Evolutionary conservation across 495 filamentous ascomycete species (phyloP).

Genomic region (Margaritispora aquatica): DNA sequence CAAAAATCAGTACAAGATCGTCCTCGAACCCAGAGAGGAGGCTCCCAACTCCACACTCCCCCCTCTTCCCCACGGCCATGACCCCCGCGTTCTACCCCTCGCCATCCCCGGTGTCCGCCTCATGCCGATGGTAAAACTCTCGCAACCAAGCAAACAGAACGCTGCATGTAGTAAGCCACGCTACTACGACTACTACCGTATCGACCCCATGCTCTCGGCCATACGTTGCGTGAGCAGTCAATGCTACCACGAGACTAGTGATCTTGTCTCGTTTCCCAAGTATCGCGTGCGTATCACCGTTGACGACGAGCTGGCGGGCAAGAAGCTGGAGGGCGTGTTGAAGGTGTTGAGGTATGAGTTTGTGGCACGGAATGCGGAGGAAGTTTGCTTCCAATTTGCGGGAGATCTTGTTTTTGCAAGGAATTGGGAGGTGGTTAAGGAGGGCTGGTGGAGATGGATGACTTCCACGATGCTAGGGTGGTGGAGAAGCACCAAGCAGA

Average conservation of each 20-base stretch:
- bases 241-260: not conserved
- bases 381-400: not conserved
- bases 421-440: not conserved
- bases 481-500: not conserved
- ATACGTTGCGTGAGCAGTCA: not conserved
- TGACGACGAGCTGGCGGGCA: not conserved
- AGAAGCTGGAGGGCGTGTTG: not conserved
- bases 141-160: too few species aligned
- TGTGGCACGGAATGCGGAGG: not conserved
- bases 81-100: too few species aligned
- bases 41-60: too few species aligned
- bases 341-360: not conserved
- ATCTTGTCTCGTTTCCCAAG: not conserved
- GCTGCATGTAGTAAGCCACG: too few species aligned
- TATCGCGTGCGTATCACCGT: not conserved
- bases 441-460: not conserved
- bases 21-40: too few species aligned
- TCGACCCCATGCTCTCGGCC: not conserved
- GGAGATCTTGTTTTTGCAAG: not conserved
- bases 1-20: too few species aligned
- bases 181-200: not conserved
- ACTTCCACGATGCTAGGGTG: not conserved
- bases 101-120: too few species aligned
- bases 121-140: too few species aligned
- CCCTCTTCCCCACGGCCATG: too few species aligned